Conservation (phyloP, 2,329 filamentous ascomycete genomes). For the Aspergillus nomiae region DNA sequence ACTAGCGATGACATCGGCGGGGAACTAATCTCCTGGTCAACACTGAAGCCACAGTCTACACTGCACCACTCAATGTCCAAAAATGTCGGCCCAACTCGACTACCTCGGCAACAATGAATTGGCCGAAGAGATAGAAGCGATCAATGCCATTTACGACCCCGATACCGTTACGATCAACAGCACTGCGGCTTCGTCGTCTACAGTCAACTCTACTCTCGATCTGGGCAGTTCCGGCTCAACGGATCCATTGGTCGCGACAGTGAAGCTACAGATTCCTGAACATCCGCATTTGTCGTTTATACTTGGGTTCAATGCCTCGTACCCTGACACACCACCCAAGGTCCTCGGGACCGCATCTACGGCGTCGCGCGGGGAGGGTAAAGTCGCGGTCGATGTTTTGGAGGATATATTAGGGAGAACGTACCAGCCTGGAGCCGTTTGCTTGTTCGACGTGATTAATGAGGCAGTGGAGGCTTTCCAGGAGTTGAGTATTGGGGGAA, state of each 20-base stretch:
- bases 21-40: conserved; percentile 3
- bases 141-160: conserved; percentile 63
- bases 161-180: conserved; percentile 57
- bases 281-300: conserved; percentile 51
- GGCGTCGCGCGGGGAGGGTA: conserved; percentile 71
- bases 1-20: conserved; percentile 12
- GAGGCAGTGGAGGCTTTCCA: conserved; percentile 52
- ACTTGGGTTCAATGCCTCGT: conserved; percentile 69
- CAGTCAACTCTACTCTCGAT: conserved; percentile 30
- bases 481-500: conserved; percentile 55
- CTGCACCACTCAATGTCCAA: neutral
- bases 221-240: conserved; percentile 24
- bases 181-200: conserved; percentile 21
- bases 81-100: conserved; percentile 25
- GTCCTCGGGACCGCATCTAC: conserved; percentile 79
- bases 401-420: conserved; percentile 66
- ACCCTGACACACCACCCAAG: conserved; percentile 72
- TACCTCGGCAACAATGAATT: conserved; percentile 41
- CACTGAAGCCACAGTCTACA: neutral
- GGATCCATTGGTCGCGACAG: conserved; percentile 38
- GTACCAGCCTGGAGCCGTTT: conserved; percentile 75
- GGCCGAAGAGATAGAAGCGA: conserved; percentile 50
- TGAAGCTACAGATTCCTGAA: conserved; percentile 68
- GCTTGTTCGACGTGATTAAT: conserved; percentile 89
- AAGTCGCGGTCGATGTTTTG: conserved; percentile 69